These are phyloP conservation scores for Schoenoplectus tabernaemontani DNA, from an alignment of 202 grass and related monocot species.

Conservation along the genomic window DNA sequence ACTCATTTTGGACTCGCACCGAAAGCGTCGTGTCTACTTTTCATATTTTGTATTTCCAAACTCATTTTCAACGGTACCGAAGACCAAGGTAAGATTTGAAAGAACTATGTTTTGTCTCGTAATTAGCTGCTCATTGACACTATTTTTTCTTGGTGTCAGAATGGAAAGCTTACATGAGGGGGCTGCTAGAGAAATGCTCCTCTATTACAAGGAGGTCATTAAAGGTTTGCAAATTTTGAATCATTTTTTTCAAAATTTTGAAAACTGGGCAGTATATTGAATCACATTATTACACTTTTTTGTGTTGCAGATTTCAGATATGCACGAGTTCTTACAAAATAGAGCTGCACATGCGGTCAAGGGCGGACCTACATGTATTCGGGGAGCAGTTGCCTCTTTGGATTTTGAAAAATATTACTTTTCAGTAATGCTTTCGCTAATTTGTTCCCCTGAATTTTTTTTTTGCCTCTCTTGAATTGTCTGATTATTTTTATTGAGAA, in stretches of 20 bases:
- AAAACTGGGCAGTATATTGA: not conserved
- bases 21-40: too few relatives aligned
- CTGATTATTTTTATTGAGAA: too few relatives aligned
- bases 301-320: conserved; percentile 72
- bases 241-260: conserved; percentile 3
- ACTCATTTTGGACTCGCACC: too few relatives aligned
- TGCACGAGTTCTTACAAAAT: conserved; percentile 71
- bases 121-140: conserved; percentile 12
- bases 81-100: too few relatives aligned
- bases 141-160: conserved; percentile 35
- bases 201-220: conserved; percentile 78
- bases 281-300: not conserved
- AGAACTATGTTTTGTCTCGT: not conserved
- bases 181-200: conserved; percentile 56
- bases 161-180: conserved; percentile 94
- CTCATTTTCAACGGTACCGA: too few relatives aligned
- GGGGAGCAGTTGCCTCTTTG: too few relatives aligned
- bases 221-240: conserved; percentile 50
- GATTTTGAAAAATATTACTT: too few relatives aligned
- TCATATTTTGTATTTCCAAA: too few relatives aligned
- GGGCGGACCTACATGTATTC: too few relatives aligned
- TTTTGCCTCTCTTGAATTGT: too few relatives aligned
- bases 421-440: too few relatives aligned
- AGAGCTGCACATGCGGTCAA: conserved; percentile 73
- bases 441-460: too few relatives aligned